Conservation (phyloP, 1,139 yeast genomes). For the Geotrichum restrictum region DNA sequence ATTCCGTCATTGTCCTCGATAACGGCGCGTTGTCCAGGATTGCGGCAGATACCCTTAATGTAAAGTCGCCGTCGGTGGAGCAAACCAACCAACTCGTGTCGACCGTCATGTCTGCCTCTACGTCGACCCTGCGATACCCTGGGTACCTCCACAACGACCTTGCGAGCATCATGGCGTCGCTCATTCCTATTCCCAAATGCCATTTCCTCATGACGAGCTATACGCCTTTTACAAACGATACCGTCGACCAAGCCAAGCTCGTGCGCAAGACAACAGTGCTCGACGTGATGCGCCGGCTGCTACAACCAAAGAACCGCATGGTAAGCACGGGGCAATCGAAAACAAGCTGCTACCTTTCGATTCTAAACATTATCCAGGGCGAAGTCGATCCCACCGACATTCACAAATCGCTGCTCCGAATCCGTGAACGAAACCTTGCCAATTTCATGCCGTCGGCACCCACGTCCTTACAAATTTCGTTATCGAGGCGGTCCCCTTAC, state of each 20-base stretch:
- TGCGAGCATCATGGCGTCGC: constrained; percentile 74
- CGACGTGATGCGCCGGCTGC: constrained; percentile 76
- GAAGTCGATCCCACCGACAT: constrained; percentile 67
- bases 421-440: constrained; percentile 62
- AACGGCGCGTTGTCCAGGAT: constrained; percentile 76
- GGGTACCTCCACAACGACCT: constrained; percentile 85
- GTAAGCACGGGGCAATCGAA: constrained; percentile 45
- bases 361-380: constrained; percentile 76
- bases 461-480: constrained; percentile 71
- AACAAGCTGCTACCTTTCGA: constrained; percentile 55
- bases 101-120: constrained; percentile 75
- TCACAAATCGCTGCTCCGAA: constrained; percentile 71
- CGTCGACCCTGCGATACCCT: constrained; percentile 87
- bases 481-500: constrained; percentile 71
- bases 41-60: constrained; percentile 51
- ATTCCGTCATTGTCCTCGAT: constrained; percentile 82
- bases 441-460: constrained; percentile 87
- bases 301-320: constrained; percentile 77
- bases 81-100: constrained; percentile 85
- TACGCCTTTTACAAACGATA: constrained; percentile 75
- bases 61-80: constrained; percentile 50
- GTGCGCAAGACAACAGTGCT: constrained; percentile 73
- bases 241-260: constrained; percentile 54
- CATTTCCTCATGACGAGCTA: constrained; percentile 84
- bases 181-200: constrained; percentile 84